A percentile compares a stretch with the other conserved stretches of the same genome.
phyloP scores from a whole-genome alignment of 2,329 filamentous ascomycete species.

The Pestalotiopsis sp. region DNA sequence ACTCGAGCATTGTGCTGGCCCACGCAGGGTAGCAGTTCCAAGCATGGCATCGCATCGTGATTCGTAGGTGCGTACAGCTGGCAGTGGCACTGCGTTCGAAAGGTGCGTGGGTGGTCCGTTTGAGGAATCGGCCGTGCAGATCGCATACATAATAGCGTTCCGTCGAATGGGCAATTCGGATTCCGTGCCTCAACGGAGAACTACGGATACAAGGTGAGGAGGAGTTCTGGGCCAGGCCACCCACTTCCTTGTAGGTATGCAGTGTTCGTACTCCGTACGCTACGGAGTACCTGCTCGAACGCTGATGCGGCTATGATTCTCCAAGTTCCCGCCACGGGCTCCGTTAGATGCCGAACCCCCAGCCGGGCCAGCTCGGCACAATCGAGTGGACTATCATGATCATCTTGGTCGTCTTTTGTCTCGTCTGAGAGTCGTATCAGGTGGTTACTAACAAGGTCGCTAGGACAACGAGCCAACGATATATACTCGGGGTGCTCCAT shows the following conservation, averaged over 20 bases:
- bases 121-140: not conserved
- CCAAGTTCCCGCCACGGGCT: not conserved
- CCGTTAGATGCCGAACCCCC: not conserved
- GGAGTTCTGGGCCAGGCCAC: not conserved
- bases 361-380: not conserved
- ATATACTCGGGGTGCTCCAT: not conserved
- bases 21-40: too few species aligned
- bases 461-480: not conserved
- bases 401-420: not conserved
- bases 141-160: not conserved
- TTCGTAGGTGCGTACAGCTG: not conserved
- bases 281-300: too few species aligned
- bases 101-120: not conserved
- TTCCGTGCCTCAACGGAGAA: not conserved
- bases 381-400: not conserved
- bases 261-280: not conserved
- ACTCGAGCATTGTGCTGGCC: too few species aligned
- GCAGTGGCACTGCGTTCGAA: not conserved
- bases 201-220: not conserved
- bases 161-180: not conserved
- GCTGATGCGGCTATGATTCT: not conserved
- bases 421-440: not conserved
- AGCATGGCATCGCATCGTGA: not conserved
- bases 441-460: not conserved
- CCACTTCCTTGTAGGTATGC: not conserved